Evolutionary conservation across 148 eudicot species (phyloP).

Genomic region (Bassia scoparia): DNA sequence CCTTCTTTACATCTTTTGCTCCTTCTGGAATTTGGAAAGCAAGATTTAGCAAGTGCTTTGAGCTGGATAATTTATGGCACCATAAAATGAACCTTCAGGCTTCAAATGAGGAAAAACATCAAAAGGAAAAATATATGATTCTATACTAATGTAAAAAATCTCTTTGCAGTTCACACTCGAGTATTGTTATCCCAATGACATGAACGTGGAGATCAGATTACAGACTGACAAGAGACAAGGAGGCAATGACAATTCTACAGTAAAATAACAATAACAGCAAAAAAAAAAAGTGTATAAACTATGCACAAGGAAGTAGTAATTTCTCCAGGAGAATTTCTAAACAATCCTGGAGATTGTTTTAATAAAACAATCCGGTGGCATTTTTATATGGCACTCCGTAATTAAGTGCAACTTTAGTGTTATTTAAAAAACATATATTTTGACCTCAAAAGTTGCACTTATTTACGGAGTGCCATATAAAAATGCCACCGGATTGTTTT

Average conservation of each 20-base stretch:
- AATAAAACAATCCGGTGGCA: too few species aligned
- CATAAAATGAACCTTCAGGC: not conserved
- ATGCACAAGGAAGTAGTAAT: not conserved
- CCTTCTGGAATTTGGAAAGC: slow-evolving; percentile 51
- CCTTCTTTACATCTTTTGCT: slow-evolving; percentile 49
- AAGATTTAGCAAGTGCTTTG: slow-evolving; percentile 6
- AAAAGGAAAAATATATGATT: not conserved
- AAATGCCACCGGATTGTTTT: too few species aligned
- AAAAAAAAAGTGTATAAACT: not conserved
- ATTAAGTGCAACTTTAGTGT: too few species aligned
- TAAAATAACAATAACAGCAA: not conserved
- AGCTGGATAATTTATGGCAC: not conserved
- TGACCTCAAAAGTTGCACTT: too few species aligned
- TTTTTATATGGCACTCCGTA: too few species aligned
- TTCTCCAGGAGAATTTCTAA: too few species aligned
- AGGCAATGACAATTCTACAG: not conserved
- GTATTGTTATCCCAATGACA: not conserved
- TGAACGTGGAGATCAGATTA: not conserved
- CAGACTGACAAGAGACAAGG: not conserved
- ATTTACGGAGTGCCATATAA: too few species aligned
- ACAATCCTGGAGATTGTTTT: too few species aligned
- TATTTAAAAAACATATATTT: too few species aligned
- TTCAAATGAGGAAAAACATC: not conserved
- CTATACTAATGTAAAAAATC: not conserved
- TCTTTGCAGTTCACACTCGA: not conserved